phyloP scores from a whole-genome alignment of 176 grass and related monocot genomes.

The Echinochloa phyllopogon region DNA sequence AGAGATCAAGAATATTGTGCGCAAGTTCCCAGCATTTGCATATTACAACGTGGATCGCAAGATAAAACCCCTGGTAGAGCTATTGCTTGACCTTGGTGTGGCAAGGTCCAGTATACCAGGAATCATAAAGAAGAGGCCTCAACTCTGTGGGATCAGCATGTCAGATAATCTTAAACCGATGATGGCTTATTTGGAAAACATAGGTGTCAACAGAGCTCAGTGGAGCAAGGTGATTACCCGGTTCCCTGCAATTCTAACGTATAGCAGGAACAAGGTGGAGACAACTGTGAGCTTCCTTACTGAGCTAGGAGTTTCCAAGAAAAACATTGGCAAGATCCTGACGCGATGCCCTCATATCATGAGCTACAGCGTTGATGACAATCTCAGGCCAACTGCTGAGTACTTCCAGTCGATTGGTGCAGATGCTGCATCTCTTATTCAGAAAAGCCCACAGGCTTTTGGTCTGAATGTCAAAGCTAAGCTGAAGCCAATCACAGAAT shows the following conservation, averaged over 20 bases:
- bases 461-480: slow-evolving; percentile 84
- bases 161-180: slow-evolving; percentile 92
- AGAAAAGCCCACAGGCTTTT: slow-evolving; percentile 86
- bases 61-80: slow-evolving; percentile 76
- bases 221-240: slow-evolving; percentile 89
- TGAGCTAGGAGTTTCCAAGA: slow-evolving; percentile 76
- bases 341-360: slow-evolving; percentile 81
- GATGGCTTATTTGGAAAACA: slow-evolving; percentile 84
- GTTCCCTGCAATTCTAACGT: slow-evolving; percentile 82
- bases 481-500: slow-evolving; percentile 80
- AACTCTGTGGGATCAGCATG: slow-evolving; percentile 88
- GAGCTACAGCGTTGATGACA: slow-evolving; percentile 80
- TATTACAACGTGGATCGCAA: slow-evolving; percentile 83
- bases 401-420: slow-evolving; percentile 83
- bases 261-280: slow-evolving; percentile 85
- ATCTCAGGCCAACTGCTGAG: slow-evolving; percentile 78
- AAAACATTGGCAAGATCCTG: slow-evolving; percentile 89
- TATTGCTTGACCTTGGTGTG: slow-evolving; percentile 71
- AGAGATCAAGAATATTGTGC: slow-evolving; percentile 61
- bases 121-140: slow-evolving; percentile 80
- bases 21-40: slow-evolving; percentile 75
- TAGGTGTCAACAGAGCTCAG: slow-evolving; percentile 75
- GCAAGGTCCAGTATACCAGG: slow-evolving; percentile 71
- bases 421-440: slow-evolving; percentile 68
- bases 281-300: slow-evolving; percentile 67